phyloP scores from a whole-genome alignment of 73 alveolate genomes.

The Uronychia setigera region DNA sequence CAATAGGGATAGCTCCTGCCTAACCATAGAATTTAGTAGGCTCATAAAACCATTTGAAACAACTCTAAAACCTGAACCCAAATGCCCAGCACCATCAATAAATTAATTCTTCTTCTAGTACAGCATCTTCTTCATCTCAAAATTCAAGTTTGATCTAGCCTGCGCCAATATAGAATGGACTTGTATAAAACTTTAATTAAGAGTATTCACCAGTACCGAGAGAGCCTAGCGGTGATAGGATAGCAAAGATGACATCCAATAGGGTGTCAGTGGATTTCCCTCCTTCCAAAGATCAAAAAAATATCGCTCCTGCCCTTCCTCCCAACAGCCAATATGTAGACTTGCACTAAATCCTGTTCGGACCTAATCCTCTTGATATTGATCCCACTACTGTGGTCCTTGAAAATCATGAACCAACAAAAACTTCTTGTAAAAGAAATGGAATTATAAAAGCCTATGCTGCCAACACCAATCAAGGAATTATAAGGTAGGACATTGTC shows the following conservation, averaged over 20 bases:
- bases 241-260: neutral
- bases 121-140: neutral
- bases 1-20: no score
- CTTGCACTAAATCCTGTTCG: conserved; percentile 31
- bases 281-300: neutral
- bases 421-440: conserved; percentile 3
- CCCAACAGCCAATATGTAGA: neutral
- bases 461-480: conserved; percentile 34
- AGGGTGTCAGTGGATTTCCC: neutral
- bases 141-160: neutral
- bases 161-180: neutral
- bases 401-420: no score
- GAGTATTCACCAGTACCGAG: neutral
- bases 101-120: neutral
- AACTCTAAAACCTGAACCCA: neutral
- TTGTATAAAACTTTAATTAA: neutral
- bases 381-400: no score
- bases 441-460: conserved; percentile 17
- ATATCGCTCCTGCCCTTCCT: neutral
- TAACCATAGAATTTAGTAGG: neutral
- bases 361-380: conserved; percentile 52
- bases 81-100: neutral
- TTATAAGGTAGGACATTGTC: conserved; percentile 15
- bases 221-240: neutral
- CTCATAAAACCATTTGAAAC: neutral